These are phyloP conservation scores for Mortierella sp. DNA, from an alignment of 371 early-diverging fungal species.

Conservation along the genomic window DNA sequence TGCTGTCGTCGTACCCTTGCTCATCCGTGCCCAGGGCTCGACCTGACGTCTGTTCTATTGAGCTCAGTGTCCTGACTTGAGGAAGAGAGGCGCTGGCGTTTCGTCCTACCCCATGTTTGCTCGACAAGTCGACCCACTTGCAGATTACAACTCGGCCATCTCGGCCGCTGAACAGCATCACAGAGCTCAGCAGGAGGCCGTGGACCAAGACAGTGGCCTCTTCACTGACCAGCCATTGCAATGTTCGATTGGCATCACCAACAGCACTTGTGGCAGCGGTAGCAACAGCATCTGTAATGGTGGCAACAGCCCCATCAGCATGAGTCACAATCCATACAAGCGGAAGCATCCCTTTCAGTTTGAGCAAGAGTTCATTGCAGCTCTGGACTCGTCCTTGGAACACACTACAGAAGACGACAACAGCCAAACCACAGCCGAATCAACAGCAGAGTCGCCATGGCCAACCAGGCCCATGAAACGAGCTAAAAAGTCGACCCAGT, in stretches of 20 bases:
- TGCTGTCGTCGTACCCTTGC: not conserved
- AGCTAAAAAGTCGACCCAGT: constrained; percentile 2
- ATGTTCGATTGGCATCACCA: not conserved
- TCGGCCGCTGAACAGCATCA: constrained; percentile 28
- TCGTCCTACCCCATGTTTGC: constrained; percentile 30
- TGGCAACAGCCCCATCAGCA: not conserved
- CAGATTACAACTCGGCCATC: constrained; percentile 16
- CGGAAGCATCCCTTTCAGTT: constrained; percentile 41
- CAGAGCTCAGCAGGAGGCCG: constrained; percentile 8
- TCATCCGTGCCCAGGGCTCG: not conserved
- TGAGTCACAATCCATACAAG: constrained; percentile 17
- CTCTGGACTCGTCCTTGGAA: constrained; percentile 32
- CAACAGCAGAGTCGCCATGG: constrained; percentile 1
- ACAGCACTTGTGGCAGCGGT: not conserved
- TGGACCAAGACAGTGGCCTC: not conserved
- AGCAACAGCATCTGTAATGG: constrained; percentile 3
- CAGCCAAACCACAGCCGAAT: constrained; percentile 2
- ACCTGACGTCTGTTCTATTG: not conserved
- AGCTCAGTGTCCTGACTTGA: not conserved
- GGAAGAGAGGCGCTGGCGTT: not conserved
- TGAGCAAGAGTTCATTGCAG: constrained; percentile 47
- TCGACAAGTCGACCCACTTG: constrained; percentile 34
- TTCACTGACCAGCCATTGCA: not conserved
- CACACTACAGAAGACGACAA: not conserved
- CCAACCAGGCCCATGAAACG: constrained; percentile 8